A percentile compares a stretch with the other conserved stretches of the same genome.
Conservation (phyloP, 2,329 filamentous ascomycete genomes). For the Pseudogymnoascus sp. region DNA sequence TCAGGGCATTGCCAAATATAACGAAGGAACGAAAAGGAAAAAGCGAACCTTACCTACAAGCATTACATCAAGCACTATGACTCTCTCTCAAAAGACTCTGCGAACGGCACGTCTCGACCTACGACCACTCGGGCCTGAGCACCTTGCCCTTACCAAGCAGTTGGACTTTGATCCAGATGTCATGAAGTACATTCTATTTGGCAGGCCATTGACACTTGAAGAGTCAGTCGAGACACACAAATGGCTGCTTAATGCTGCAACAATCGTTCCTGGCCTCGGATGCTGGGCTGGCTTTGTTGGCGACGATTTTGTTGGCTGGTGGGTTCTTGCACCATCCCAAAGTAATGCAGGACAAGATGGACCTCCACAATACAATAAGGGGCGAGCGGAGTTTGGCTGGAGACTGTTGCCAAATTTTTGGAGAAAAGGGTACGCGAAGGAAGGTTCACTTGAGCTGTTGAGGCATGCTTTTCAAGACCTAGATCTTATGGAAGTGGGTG, state of each 20-base stretch:
- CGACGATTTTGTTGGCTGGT: conserved; percentile 29
- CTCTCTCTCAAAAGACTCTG: neutral
- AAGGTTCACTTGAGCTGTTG: conserved; percentile 26
- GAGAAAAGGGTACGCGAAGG: conserved; percentile 28
- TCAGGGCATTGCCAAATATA: neutral
- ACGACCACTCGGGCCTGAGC: neutral
- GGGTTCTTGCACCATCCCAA: conserved; percentile 23
- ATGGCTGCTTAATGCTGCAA: conserved; percentile 1
- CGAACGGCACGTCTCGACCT: neutral
- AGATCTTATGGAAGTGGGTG: conserved; percentile 21
- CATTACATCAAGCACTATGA: neutral
- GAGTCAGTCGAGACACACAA: neutral
- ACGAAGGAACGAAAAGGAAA: neutral
- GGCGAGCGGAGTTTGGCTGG: conserved; percentile 25
- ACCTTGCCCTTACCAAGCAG: neutral
- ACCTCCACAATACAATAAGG: neutral
- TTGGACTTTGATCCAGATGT: conserved; percentile 1
- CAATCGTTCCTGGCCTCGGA: neutral
- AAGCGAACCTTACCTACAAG: neutral
- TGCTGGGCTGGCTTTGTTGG: neutral
- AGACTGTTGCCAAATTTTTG: conserved; percentile 27
- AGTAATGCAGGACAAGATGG: neutral
- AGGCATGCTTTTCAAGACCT: conserved; percentile 28
- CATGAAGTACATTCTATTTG: conserved; percentile 1
- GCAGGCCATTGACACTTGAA: neutral